These are phyloP conservation scores for Arabidopsis arenosa DNA, from an alignment of 345 rosid genomes.

Conservation along the genomic window DNA sequence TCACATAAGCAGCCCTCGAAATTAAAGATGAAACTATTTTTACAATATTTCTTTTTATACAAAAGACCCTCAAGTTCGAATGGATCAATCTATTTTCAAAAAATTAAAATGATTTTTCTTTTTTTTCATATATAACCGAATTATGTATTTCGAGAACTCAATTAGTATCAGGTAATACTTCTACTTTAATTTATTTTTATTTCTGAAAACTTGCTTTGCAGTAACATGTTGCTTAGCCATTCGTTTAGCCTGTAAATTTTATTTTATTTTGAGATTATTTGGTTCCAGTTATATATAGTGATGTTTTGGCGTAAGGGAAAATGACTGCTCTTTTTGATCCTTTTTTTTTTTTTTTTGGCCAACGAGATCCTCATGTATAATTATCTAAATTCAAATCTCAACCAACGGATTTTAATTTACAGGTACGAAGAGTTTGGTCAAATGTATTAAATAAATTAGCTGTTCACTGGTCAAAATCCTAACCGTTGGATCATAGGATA, in stretches of 20 bases:
- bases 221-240: constrained; percentile 42
- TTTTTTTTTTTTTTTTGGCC: neutral
- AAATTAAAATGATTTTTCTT: neutral
- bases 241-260: constrained; percentile 8
- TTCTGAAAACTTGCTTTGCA: constrained; percentile 31
- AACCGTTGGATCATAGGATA: constrained; percentile 13
- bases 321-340: constrained; percentile 23
- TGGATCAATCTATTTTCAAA: neutral
- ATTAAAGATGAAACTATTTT: neutral
- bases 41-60: neutral
- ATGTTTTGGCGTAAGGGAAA: constrained; percentile 39
- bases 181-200: no score
- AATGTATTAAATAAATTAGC: constrained; percentile 25
- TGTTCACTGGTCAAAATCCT: constrained; percentile 27
- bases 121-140: neutral
- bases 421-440: constrained; percentile 15
- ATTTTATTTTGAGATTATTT: neutral
- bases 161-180: neutral
- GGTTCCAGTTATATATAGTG: neutral
- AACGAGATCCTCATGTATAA: constrained; percentile 16
- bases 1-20: constrained; percentile 4
- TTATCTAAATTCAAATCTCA: constrained; percentile 17
- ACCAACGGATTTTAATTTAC: constrained; percentile 26
- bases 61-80: constrained; percentile 3
- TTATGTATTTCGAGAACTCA: constrained; percentile 2